phyloP scores from a whole-genome alignment of 148 eudicot species.

The Rhododendron molle region DNA sequence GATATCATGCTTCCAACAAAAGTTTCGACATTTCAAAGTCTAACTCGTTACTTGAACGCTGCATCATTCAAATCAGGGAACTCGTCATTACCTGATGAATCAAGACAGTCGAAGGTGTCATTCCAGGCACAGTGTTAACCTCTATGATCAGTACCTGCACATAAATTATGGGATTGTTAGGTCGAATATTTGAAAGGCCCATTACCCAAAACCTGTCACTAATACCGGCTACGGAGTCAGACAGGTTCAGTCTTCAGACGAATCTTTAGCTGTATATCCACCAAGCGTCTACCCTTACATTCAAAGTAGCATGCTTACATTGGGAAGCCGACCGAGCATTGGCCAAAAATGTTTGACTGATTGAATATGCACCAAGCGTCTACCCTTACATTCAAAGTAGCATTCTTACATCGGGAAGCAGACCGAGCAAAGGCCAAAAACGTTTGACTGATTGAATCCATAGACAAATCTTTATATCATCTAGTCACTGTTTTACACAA shows the following conservation, averaged over 20 bases:
- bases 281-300: not conserved
- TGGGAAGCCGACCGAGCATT: not conserved
- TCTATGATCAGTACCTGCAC: constrained; percentile 80
- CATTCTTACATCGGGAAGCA: not conserved
- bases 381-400: not conserved
- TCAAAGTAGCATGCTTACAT: not conserved
- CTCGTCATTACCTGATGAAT: constrained; percentile 74
- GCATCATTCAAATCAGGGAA: not conserved
- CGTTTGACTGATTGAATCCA: not conserved
- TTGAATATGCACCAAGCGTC: not conserved
- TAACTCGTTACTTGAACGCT: not conserved
- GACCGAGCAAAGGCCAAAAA: not conserved
- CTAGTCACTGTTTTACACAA: not conserved
- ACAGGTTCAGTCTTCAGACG: not conserved
- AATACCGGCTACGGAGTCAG: not conserved
- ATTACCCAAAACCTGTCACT: not conserved
- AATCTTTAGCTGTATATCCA: not conserved
- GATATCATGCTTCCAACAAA: not conserved
- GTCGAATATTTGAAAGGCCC: not conserved
- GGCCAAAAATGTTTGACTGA: not conserved
- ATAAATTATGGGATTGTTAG: not conserved
- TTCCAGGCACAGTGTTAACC: constrained; percentile 93
- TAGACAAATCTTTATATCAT: not conserved
- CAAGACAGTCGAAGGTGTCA: constrained; percentile 94
- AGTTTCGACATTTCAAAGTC: not conserved